Conservation (phyloP, 1,139 yeast genomes). For the Suhomyces kunorum region DNA sequence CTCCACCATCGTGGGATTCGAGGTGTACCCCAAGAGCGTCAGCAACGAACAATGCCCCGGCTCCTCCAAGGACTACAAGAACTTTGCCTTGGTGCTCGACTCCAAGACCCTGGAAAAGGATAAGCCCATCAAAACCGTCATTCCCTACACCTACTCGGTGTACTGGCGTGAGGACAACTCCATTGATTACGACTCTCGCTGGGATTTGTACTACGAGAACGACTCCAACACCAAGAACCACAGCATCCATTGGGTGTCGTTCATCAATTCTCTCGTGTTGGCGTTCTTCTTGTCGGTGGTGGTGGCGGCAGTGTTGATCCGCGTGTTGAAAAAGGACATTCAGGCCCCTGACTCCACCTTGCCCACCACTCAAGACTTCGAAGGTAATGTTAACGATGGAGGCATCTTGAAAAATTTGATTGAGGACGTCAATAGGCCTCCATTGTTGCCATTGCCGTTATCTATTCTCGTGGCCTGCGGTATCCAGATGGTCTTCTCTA, state of each 20-base stretch:
- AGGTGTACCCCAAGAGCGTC: constrained; percentile 85
- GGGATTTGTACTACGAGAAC: constrained; percentile 70
- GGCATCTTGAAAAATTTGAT: constrained; percentile 40
- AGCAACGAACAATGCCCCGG: constrained; percentile 70
- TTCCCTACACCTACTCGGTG: constrained; percentile 83
- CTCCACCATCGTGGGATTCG: constrained; percentile 81
- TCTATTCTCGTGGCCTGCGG: constrained; percentile 72
- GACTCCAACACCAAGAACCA: constrained; percentile 46
- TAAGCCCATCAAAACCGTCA: constrained; percentile 31
- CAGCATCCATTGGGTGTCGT: constrained; percentile 70
- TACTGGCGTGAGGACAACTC: constrained; percentile 84
- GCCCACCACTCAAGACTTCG: constrained; percentile 14
- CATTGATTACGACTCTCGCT: constrained; percentile 67
- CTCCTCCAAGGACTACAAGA: constrained; percentile 56
- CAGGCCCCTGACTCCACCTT: constrained; percentile 17
- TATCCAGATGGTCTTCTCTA: constrained; percentile 65
- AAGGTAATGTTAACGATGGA: constrained; percentile 8
- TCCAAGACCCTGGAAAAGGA: constrained; percentile 19
- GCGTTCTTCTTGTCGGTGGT: constrained; percentile 58
- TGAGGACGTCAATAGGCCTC: constrained; percentile 56
- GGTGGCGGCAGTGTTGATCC: constrained; percentile 62
- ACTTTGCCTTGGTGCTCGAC: constrained; percentile 45
- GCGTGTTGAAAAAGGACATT: constrained; percentile 48
- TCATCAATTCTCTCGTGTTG: constrained; percentile 64
- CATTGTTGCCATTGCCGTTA: constrained; percentile 47